Base-by-base conservation (phyloP, 2,329 filamentous ascomycete species). In the Lasiodiplodia sp. region DNA sequence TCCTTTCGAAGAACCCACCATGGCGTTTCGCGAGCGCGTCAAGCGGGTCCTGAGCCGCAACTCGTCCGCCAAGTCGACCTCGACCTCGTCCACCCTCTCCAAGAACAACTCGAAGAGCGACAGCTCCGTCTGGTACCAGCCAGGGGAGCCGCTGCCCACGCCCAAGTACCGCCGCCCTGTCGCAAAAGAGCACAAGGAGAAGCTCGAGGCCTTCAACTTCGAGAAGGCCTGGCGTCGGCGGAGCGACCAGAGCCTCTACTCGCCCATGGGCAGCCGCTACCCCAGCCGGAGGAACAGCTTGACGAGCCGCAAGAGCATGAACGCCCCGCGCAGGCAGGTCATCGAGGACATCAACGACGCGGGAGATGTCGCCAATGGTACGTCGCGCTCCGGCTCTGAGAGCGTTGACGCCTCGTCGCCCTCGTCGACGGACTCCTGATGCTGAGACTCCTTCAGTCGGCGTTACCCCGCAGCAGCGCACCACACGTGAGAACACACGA, bases 101-200 rank as follows among this genome's bases (percentile, higher is more conserved):
- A 78, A 79, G 52, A 70, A 73, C 68, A 70, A 71, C 66, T 73
- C 76, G 71, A 76, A 78, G 69, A 80, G 76, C 71, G 75, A 78
- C 70, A 80, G 77, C 72, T 79, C 77, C 73, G 82, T 82, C 69
- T 80, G 83, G 71, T 85, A 85, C 77, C 81, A 82, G 73, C 83
- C 83, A 7, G 83, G 83, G 74, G 83, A 86, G 76, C 79, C 82
- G 69, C 84, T 86, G 82, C 83, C 83, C 4, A 79, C 81, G 25
- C 76, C 82, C 21, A 86, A 86, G 71, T 86, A 86, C 73, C 80
- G 83, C 52, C 78, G 81, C 31, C 80, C 82, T 11, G 83, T 84
- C 52, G 80, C 80, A 69, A 83, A 84, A 52, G 81, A 83, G 72
- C 83, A 86, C 80, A 84, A 83, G 73, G 82, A 82, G 71, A 78